Base-by-base conservation (phyloP, 306 rosid genomes). In the Dryas alaskensis region DNA sequence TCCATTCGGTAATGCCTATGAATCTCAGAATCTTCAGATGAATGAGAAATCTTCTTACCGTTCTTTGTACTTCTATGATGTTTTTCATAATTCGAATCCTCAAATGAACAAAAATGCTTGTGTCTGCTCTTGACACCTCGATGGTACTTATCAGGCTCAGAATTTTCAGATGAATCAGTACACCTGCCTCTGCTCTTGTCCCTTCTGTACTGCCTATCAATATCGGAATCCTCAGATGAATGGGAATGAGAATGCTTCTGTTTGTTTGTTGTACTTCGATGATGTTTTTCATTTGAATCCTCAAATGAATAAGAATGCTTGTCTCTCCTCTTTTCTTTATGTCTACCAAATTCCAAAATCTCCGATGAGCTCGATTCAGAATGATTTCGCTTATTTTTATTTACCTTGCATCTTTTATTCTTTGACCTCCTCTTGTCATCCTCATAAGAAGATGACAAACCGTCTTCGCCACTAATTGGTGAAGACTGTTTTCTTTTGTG, bases 331-430 rank as follows among this genome's bases (percentile, higher is more conserved):
- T 46, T 87, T 77, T 66, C 62, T 31, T 70, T 72, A 60, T 50
- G 78, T 61, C 78, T 74, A 77, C 82, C 81, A 76, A 67, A 57
- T 74, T 75, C 87, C 5, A 81, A 73, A 70, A 84, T 61, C 72
- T 85, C 97, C 44, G 88, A 82, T 44, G 88, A 84, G 79, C 88
- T 81, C 31, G 88, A 82, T 58, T 78, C 77, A 12, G 79, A 72
- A 78, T 65, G 76, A 69, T 67, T 51, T 37, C 4, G 78, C 87
- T 74, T 89, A 83, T 81, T 89, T 74, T 71, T 87, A 57, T 69
- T 87, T 63, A 67, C 80, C 84, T 85, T 81, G 60, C 45, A 59
- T 65, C 66, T 81, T 53, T 72, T 80, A 62, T 80, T 85, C 81
- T 76, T 85, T 10, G 60, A 69, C 39, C 65, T 68, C 78, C 77